phyloP scores from a whole-genome alignment of 257 asterid genomes.

The Penstemon barbatus region DNA sequence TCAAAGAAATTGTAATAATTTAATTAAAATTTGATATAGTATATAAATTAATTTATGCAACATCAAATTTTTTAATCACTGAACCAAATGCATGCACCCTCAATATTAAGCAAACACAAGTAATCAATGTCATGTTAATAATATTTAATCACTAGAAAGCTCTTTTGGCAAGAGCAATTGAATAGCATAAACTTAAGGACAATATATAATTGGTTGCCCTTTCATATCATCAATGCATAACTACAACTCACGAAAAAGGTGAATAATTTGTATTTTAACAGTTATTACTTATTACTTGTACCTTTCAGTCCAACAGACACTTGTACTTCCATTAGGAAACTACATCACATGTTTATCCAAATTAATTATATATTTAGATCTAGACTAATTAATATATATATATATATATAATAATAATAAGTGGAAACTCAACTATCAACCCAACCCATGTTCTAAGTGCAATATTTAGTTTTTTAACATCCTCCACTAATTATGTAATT shows the following conservation, averaged over 20 bases:
- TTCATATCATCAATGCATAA: background rate
- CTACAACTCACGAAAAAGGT: conserved; percentile 3
- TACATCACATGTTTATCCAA: conserved; percentile 24
- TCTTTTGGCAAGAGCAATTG: background rate
- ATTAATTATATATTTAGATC: background rate
- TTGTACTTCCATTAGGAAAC: conserved; percentile 27
- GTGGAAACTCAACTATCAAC: conserved; percentile 12
- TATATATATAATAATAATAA: background rate
- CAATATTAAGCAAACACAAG: background rate
- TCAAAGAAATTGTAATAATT: background rate
- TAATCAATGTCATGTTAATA: background rate
- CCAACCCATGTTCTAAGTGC: background rate
- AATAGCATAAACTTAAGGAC: background rate
- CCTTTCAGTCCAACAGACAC: conserved; percentile 30
- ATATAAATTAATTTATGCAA: background rate
- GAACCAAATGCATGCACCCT: background rate
- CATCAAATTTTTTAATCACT: background rate
- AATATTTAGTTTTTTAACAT: background rate
- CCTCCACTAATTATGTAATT: background rate
- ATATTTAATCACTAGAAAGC: background rate
- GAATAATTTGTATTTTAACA: conserved; percentile 1
- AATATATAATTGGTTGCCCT: conserved; percentile 14
- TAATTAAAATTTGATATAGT: no score
- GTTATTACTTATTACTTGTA: conserved; percentile 22
- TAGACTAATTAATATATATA: background rate